Evolutionary conservation across 192 early-diverging fungal species (phyloP).

Genomic region (Phlyctochytrium arcticum): DNA sequence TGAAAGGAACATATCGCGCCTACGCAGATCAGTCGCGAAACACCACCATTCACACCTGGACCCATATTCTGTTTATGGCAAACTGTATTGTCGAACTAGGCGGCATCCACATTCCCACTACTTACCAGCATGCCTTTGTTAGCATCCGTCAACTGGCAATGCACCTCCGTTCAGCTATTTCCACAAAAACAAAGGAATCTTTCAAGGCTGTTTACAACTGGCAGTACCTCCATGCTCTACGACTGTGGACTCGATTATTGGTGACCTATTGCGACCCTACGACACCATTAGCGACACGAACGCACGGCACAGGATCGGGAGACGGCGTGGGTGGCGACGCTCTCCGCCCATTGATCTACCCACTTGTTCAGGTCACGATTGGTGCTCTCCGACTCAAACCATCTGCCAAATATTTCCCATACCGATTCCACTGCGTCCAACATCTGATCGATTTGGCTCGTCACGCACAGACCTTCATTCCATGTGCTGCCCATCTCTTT

Average conservation of each 20-base stretch:
- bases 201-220: slow-evolving; percentile 94
- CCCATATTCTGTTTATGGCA: slow-evolving; percentile 84
- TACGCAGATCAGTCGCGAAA: slow-evolving; percentile 74
- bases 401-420: slow-evolving; percentile 85
- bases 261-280: slow-evolving; percentile 61
- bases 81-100: slow-evolving; percentile 89
- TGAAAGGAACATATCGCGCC: slow-evolving; percentile 80
- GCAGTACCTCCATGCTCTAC: slow-evolving; percentile 92
- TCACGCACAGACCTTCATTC: slow-evolving; percentile 77
- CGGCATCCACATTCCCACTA: slow-evolving; percentile 68
- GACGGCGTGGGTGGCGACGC: slow-evolving; percentile 38
- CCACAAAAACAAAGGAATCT: slow-evolving; percentile 75
- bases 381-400: slow-evolving; percentile 66
- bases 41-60: slow-evolving; percentile 76
- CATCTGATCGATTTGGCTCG: slow-evolving; percentile 66
- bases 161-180: slow-evolving; percentile 83
- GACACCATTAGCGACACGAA: slow-evolving; percentile 37
- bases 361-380: slow-evolving; percentile 57
- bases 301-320: too few species aligned
- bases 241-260: slow-evolving; percentile 85
- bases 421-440: slow-evolving; percentile 81
- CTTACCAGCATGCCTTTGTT: slow-evolving; percentile 92
- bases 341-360: slow-evolving; percentile 72
- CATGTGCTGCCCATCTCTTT: slow-evolving; percentile 77
- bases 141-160: slow-evolving; percentile 93